phyloP scores from a whole-genome alignment of 2,329 filamentous ascomycete species.

The Sarocladium oryzae region DNA sequence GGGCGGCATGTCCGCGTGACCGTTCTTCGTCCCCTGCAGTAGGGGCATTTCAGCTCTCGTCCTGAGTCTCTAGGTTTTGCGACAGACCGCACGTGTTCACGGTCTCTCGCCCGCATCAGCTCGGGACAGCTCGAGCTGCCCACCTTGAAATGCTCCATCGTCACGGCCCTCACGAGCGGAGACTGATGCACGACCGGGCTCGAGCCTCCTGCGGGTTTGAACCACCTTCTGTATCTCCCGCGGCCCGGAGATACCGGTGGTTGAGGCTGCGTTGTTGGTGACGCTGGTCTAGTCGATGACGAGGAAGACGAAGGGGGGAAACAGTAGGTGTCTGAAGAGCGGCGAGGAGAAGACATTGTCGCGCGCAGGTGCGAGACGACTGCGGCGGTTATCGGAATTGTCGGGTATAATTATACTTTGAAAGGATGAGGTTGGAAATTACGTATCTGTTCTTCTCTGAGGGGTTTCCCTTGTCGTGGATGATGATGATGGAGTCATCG shows the following conservation, averaged over 20 bases:
- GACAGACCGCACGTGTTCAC: not conserved
- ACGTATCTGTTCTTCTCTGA: no score
- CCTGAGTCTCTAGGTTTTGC: no score
- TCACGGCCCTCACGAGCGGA: conserved; percentile 1
- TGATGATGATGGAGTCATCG: no score
- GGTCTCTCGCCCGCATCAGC: not conserved
- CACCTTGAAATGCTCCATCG: conserved; percentile 4
- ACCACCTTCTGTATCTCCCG: not conserved
- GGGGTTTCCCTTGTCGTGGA: no score
- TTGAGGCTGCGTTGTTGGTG: no score
- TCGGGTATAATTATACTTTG: no score
- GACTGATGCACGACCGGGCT: not conserved
- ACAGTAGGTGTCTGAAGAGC: not conserved
- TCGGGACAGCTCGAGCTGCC: conserved; percentile 4
- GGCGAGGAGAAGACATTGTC: no score
- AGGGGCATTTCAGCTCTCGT: no score
- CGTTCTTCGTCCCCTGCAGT: not conserved
- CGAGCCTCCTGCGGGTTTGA: not conserved
- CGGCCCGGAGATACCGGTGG: no score
- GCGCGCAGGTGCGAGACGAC: no score
- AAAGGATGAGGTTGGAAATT: no score
- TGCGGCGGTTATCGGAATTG: no score
- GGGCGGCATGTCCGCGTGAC: not conserved
- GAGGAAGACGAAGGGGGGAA: not conserved
- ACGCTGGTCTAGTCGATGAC: not conserved